Evolutionary conservation across 345 rosid genomes (phyloP).

Genomic region (Streptanthus diversifolius): DNA sequence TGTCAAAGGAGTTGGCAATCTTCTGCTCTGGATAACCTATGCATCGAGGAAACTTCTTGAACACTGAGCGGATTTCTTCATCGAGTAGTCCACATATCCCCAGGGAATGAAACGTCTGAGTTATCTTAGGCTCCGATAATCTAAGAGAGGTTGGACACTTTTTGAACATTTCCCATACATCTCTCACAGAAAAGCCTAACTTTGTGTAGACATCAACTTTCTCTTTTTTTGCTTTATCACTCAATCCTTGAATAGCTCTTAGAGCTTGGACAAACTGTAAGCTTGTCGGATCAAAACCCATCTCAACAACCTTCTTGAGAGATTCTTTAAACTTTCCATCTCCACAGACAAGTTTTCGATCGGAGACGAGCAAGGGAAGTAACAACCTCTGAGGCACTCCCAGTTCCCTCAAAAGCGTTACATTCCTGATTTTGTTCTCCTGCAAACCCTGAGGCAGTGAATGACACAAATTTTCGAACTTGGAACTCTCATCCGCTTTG

Average conservation of each 20-base stretch:
- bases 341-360: background rate
- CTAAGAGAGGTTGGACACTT: background rate
- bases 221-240: background rate
- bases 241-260: background rate
- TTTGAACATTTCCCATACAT: constrained; percentile 1
- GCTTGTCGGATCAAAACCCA: constrained; percentile 3
- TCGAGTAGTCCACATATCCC: background rate
- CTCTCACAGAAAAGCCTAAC: background rate
- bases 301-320: constrained; percentile 4
- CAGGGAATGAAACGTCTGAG: background rate
- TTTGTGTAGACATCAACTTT: background rate
- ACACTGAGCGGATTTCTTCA: background rate
- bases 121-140: background rate
- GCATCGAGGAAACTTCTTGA: background rate
- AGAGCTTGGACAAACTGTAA: constrained; percentile 9
- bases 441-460: background rate
- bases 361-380: background rate
- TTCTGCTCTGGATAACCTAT: background rate
- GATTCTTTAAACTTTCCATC: background rate
- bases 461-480: background rate
- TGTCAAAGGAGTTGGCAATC: background rate
- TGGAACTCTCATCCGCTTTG: background rate
- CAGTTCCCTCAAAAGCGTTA: background rate
- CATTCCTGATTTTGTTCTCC: background rate
- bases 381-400: background rate